Conservation (phyloP, 768 basidiomycete species). For the Xerocomus brunneocitrinus region DNA sequence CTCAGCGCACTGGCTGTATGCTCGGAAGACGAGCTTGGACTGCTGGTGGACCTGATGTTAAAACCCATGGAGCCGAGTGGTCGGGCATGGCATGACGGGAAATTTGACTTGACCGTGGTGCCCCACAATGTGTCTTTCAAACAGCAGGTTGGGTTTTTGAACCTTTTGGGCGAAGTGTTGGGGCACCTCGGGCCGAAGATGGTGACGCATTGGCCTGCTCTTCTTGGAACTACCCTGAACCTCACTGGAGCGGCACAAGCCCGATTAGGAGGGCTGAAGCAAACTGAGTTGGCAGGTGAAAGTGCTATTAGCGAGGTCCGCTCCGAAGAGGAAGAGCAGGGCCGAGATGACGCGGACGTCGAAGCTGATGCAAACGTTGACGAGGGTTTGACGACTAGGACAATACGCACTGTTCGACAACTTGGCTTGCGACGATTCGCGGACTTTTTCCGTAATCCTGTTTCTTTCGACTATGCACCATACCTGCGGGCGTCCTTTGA, state of each 20-base stretch:
- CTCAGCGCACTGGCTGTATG: slow-evolving; percentile 68
- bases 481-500: slow-evolving; percentile 66
- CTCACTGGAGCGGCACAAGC: slow-evolving; percentile 63
- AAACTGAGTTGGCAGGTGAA: slow-evolving; percentile 18
- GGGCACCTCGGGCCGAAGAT: slow-evolving; percentile 76
- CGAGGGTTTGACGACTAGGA: slow-evolving; percentile 31
- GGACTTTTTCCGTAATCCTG: slow-evolving; percentile 79
- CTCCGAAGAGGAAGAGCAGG: slow-evolving; percentile 33
- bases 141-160: slow-evolving; percentile 82
- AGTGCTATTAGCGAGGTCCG: slow-evolving; percentile 21
- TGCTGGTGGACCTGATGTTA: slow-evolving; percentile 87
- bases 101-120: slow-evolving; percentile 30
- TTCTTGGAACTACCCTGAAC: slow-evolving; percentile 66
- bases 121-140: slow-evolving; percentile 41
- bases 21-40: slow-evolving; percentile 62
- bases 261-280: slow-evolving; percentile 36
- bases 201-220: slow-evolving; percentile 63
- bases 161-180: slow-evolving; percentile 78
- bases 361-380: slow-evolving; percentile 36
- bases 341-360: slow-evolving; percentile 34
- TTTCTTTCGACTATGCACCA: slow-evolving; percentile 68
- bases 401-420: slow-evolving; percentile 65
- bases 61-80: slow-evolving; percentile 51
- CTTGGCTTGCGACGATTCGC: slow-evolving; percentile 80
- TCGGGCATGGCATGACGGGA: slow-evolving; percentile 17